These are phyloP conservation scores for Parasarocladium wereldwijsianum DNA, from an alignment of 2,329 filamentous ascomycete genomes.

Conservation along the genomic window DNA sequence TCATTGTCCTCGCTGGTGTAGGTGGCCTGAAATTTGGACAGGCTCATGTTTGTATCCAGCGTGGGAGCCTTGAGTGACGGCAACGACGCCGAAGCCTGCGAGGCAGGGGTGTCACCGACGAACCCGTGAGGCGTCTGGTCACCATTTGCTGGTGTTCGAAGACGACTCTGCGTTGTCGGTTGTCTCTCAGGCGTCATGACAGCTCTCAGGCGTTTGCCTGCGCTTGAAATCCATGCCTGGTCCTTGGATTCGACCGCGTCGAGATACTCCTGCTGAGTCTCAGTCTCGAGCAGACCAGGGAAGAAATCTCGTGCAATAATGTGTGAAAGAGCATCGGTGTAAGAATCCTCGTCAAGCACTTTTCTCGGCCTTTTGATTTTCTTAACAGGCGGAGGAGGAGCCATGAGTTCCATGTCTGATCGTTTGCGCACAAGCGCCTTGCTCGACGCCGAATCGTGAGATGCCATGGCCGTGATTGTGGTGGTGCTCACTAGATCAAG, in stretches of 20 bases:
- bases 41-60: conserved; percentile 63
- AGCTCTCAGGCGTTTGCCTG: conserved; percentile 54
- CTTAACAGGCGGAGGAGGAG: conserved; percentile 70
- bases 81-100: conserved; percentile 27
- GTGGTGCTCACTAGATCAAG: too few species aligned
- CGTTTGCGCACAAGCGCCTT: conserved; percentile 54
- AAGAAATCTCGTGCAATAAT: conserved; percentile 98
- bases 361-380: conserved; percentile 82
- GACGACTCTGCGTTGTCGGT: neutral
- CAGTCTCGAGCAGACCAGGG: conserved; percentile 71
- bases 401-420: conserved; percentile 56
- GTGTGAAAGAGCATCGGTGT: conserved; percentile 77
- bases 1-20: conserved; percentile 98
- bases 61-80: conserved; percentile 24
- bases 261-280: conserved; percentile 83
- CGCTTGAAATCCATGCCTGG: conserved; percentile 71
- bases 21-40: conserved; percentile 75
- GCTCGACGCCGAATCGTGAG: conserved; percentile 4
- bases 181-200: conserved; percentile 65
- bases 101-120: conserved; percentile 59
- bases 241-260: conserved; percentile 82
- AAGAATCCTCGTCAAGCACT: conserved; percentile 85
- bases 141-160: conserved; percentile 10
- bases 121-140: conserved; percentile 49
- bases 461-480: conserved; percentile 19